Base-by-base conservation (phyloP, 108 stramenopile species). In the Cyclotella cryptica region DNA sequence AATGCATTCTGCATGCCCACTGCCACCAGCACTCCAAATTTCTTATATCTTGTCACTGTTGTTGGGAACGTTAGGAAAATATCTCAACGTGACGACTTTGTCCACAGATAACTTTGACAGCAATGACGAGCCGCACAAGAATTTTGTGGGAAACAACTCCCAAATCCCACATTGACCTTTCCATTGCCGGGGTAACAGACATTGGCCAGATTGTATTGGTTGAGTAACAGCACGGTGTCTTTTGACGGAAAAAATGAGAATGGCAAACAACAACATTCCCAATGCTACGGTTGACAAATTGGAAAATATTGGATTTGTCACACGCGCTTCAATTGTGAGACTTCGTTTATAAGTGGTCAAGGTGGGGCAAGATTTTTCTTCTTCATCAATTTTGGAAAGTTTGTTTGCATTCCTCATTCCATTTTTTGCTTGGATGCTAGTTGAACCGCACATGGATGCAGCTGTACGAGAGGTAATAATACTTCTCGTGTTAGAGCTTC, bases 101-200 rank as follows among this genome's bases (percentile, higher is more conserved):
- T 26, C 55, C 26, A 58, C 9, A 14, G 55, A 58, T 58, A 58
- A 58, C 22, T 58, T 58, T 58, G 55, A 13, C 3, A 21, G 3
- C 55, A 1, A 14, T 1, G 55, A 58, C 55, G 19, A 21, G 22
- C 22, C 55, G 24, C 55, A 58, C 7, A 58, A 28, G 19, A 13
- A 26, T 13, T 26, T 58, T 3, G 5, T 3, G 8, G 49, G 49
- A 58, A 58, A 28, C 17, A 58, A 14, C 26, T 58, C 55, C 55
- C 55, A 58, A 21, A 58, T 26, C 26, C 55, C 55, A 58, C 55
- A 58, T 26, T 58, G 55, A 26, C 55, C 22, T 26, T 14, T 58
- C 55, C 55, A 58, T 58, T 58, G 24, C 24, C 55, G 10, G 12
- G 55, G 55, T 21, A 58, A 21, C 2, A 58, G 55, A 27, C 26